A percentile compares a stretch with the other conserved stretches of the same genome.
phyloP scores from a whole-genome alignment of 2,329 filamentous ascomycete genomes.

The Uncinocarpus reesii region DNA sequence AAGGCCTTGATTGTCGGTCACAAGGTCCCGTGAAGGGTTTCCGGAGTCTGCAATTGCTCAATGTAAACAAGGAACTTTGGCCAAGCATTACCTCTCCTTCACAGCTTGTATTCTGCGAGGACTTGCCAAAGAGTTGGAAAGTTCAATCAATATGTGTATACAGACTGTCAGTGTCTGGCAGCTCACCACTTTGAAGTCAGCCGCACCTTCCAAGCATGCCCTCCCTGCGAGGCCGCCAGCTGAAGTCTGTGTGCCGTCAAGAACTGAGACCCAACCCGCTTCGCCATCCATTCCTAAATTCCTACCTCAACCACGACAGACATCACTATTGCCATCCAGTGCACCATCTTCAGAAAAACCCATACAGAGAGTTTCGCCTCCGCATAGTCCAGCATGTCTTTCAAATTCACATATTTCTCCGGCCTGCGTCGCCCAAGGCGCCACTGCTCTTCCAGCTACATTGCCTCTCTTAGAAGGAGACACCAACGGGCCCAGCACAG shows the following conservation, averaged over 20 bases:
- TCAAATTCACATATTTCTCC: constrained; percentile 1
- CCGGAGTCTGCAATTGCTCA: too few relatives aligned
- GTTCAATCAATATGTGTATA: too few relatives aligned
- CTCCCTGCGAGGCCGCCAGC: constrained; percentile 2
- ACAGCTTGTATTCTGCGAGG: too few relatives aligned
- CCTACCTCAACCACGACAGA: constrained; percentile 4
- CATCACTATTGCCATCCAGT: constrained; percentile 1
- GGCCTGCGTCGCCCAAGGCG: background rate
- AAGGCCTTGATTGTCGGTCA: too few relatives aligned
- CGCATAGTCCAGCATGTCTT: background rate
- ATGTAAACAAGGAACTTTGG: too few relatives aligned
- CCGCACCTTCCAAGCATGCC: background rate
- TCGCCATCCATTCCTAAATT: constrained; percentile 2
- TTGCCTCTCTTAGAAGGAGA: background rate
- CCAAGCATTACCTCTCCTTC: too few relatives aligned
- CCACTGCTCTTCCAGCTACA: background rate
- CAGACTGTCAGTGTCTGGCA: background rate
- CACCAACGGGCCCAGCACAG: background rate
- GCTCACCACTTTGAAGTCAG: too few relatives aligned
- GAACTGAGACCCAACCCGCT: background rate
- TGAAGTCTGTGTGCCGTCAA: constrained; percentile 7
- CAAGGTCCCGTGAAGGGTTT: too few relatives aligned
- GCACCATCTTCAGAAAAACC: background rate
- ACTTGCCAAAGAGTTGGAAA: too few relatives aligned
- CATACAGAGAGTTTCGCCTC: background rate